Conservation (phyloP, 495 filamentous ascomycete genomes). For the Penicillium riverlandense region DNA sequence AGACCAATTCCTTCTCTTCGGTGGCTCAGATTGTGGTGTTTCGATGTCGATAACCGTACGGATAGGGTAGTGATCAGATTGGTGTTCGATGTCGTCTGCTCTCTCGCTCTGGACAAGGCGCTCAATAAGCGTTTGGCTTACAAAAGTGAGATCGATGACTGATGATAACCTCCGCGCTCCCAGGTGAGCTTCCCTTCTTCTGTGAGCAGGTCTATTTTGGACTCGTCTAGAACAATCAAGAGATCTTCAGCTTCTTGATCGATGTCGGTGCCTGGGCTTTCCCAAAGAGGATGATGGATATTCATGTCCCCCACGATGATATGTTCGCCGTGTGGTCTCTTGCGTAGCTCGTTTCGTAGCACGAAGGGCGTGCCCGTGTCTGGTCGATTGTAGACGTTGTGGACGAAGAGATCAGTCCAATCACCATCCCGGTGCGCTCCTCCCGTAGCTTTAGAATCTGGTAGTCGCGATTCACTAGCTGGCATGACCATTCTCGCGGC, state of each 20-base stretch:
- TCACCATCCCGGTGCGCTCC: background rate
- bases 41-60: conserved; percentile 3
- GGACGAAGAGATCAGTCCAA: background rate
- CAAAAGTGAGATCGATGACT: conserved; percentile 8
- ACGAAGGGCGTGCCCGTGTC: too few species aligned
- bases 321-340: conserved; percentile 2
- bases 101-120: background rate
- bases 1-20: conserved; percentile 1
- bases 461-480: conserved; percentile 1
- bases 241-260: conserved; percentile 3
- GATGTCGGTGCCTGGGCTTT: conserved; percentile 1
- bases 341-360: background rate
- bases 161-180: background rate
- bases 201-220: background rate
- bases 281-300: conserved; percentile 4
- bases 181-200: conserved; percentile 2
- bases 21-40: background rate
- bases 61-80: conserved; percentile 7
- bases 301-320: conserved; percentile 7
- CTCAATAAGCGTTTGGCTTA: background rate
- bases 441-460: conserved; percentile 1
- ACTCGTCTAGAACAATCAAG: conserved; percentile 1
- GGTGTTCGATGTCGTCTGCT: conserved; percentile 5
- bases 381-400: too few species aligned
- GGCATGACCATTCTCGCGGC: conserved; percentile 1